Evolutionary conservation across 192 early-diverging fungal genomes (phyloP).

Genomic region (Coemansia sp.): DNA sequence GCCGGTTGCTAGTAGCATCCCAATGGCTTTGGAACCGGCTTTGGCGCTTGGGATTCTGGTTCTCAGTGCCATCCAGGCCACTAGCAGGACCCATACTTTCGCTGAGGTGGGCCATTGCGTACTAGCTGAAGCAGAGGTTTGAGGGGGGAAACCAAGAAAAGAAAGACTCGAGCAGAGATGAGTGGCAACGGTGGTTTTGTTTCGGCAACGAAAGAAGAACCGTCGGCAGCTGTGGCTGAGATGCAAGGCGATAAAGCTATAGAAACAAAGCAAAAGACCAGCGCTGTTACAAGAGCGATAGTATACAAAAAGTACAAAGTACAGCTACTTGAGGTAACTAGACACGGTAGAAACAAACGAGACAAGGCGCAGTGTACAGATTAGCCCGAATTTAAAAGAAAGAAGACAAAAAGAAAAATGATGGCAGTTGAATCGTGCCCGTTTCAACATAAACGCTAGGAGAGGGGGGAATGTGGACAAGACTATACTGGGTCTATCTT

Average conservation of each 20-base stretch:
- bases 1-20: slow-evolving; percentile 35
- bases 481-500: not conserved
- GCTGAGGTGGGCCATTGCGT: slow-evolving; percentile 38
- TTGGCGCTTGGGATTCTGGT: slow-evolving; percentile 45
- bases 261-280: not conserved
- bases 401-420: not conserved
- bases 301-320: slow-evolving; percentile 15
- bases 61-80: slow-evolving; percentile 26
- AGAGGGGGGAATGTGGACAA: not conserved
- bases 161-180: slow-evolving; percentile 12
- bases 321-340: not conserved
- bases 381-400: not conserved
- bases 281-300: not conserved
- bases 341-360: not conserved
- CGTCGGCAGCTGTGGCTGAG: not conserved
- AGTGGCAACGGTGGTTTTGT: not conserved
- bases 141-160: not conserved
- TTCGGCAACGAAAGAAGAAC: not conserved
- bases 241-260: not conserved
- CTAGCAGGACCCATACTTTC: slow-evolving; percentile 24
- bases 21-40: slow-evolving; percentile 54
- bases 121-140: slow-evolving; percentile 2
- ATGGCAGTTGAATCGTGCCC: no score
- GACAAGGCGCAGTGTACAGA: not conserved
- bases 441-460: not conserved